Percentiles rank a stretch among this genome's conserved stretches.
Conservation (phyloP, 352 stramenopile species). For the Globisporangium abappressorium region DNA sequence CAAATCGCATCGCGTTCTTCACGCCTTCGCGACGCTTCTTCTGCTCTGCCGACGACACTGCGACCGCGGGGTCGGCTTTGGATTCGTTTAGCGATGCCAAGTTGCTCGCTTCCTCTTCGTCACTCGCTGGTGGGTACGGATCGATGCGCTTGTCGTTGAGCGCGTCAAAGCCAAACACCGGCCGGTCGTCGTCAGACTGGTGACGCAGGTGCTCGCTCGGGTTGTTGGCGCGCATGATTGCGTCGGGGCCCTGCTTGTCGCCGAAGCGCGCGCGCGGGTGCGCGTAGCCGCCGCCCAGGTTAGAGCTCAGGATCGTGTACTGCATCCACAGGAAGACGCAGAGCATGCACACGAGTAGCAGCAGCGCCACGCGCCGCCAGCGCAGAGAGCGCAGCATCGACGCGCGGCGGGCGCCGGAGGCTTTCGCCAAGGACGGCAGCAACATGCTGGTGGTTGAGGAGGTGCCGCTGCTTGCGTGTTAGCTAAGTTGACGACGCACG, state of each 20-base stretch:
- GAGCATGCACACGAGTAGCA: conserved; percentile 19
- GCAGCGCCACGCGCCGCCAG: conserved; percentile 18
- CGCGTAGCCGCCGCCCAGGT: conserved; percentile 18
- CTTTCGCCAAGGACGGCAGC: background rate
- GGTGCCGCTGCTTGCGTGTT: background rate
- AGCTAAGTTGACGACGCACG: background rate
- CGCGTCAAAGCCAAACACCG: conserved; percentile 14
- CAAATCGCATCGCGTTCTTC: conserved; percentile 68
- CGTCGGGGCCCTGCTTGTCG: conserved; percentile 5
- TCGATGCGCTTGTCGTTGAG: background rate
- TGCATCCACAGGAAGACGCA: conserved; percentile 50
- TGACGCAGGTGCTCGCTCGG: background rate
- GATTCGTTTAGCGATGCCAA: background rate
- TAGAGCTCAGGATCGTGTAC: conserved; percentile 45
- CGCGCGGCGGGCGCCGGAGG: background rate
- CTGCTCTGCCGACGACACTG: conserved; percentile 23
- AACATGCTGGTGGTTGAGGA: background rate
- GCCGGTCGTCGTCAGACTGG: background rate
- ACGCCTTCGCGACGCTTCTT: conserved; percentile 41
- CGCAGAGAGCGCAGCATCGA: conserved; percentile 20
- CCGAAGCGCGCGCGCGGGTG: conserved; percentile 17
- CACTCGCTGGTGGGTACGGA: conserved; percentile 6
- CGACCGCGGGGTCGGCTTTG: background rate
- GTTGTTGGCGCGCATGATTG: conserved; percentile 18
- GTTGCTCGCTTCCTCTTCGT: conserved; percentile 6